A percentile compares a stretch with the other conserved stretches of the same genome.
Conservation (phyloP, 1,284 basidiomycete genomes). For the Ganoderma lingzhi region DNA sequence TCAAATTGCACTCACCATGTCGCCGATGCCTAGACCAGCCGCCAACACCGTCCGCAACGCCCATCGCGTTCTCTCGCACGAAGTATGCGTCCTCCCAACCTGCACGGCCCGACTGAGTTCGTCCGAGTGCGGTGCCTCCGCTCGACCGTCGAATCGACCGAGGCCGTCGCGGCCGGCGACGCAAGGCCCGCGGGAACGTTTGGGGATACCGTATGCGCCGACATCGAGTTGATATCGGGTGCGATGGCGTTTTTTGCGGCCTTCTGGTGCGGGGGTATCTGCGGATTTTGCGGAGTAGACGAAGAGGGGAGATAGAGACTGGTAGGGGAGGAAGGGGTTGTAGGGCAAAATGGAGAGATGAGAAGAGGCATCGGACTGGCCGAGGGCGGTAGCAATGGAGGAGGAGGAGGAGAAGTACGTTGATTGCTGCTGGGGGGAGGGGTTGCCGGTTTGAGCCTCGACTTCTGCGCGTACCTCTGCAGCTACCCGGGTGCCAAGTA, state of each 20-base stretch:
- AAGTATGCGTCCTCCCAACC: conserved; percentile 92
- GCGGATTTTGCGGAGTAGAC: conserved; percentile 40
- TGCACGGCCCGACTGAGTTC: conserved; percentile 65
- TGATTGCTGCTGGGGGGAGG: conserved; percentile 38
- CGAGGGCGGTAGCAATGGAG: conserved; percentile 55
- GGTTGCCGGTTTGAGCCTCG: conserved; percentile 44
- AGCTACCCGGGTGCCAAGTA: conserved; percentile 55
- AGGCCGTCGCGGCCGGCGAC: conserved; percentile 43
- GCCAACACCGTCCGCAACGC: conserved; percentile 90
- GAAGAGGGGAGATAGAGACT: conserved; percentile 46
- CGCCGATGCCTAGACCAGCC: conserved; percentile 72
- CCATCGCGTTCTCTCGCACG: conserved; percentile 82
- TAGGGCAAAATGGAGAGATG: conserved; percentile 40
- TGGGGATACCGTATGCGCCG: conserved; percentile 77
- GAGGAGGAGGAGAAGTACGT: conserved; percentile 45
- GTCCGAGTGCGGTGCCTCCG: conserved; percentile 33
- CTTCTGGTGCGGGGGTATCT: conserved; percentile 32
- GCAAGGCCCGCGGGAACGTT: conserved; percentile 42
- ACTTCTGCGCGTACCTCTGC: conserved; percentile 54
- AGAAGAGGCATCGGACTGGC: conserved; percentile 46
- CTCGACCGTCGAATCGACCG: conserved; percentile 35
- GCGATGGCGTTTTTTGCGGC: conserved; percentile 46
- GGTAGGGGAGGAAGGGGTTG: conserved; percentile 52
- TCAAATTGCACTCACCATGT: conserved; percentile 38
- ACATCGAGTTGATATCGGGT: conserved; percentile 71